Evolutionary conservation across 2,329 filamentous ascomycete genomes (phyloP).

Genomic region (Trichoderma sp.): DNA sequence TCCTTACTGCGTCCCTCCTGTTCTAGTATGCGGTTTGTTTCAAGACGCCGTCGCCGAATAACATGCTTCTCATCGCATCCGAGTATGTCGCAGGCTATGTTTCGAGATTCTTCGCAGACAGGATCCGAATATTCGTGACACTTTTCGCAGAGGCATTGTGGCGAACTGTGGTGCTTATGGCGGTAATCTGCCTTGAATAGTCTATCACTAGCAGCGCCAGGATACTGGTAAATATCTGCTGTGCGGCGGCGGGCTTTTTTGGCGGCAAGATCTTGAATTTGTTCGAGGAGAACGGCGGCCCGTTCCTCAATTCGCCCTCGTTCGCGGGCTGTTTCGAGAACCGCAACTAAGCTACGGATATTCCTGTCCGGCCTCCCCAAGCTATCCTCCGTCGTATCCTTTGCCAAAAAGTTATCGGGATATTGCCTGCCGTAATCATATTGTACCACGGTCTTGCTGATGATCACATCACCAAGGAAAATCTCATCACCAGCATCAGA

Average conservation of each 20-base stretch:
- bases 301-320: slow-evolving; percentile 6
- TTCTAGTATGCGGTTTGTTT: slow-evolving; percentile 5
- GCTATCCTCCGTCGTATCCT: slow-evolving; percentile 32
- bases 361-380: slow-evolving; percentile 32
- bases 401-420: slow-evolving; percentile 31
- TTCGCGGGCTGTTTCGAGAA: slow-evolving; percentile 28
- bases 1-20: no score
- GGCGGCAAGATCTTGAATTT: slow-evolving; percentile 7
- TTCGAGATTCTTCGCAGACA: slow-evolving; percentile 24
- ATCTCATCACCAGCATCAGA: slow-evolving; percentile 27
- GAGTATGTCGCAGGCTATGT: slow-evolving; percentile 23
- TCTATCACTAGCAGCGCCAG: slow-evolving; percentile 33
- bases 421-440: slow-evolving; percentile 36
- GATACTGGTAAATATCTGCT: slow-evolving; percentile 31
- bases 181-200: slow-evolving; percentile 36
- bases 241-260: background rate
- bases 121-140: slow-evolving; percentile 7
- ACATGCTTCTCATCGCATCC: slow-evolving; percentile 30
- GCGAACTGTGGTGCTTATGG: slow-evolving; percentile 36
- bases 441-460: slow-evolving; percentile 35
- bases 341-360: slow-evolving; percentile 34
- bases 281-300: slow-evolving; percentile 20
- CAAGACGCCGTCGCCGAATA: slow-evolving; percentile 35
- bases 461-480: slow-evolving; percentile 38
- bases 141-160: slow-evolving; percentile 3